Conservation (phyloP, 371 early-diverging fungal genomes). For the Batkoa obscura region DNA sequence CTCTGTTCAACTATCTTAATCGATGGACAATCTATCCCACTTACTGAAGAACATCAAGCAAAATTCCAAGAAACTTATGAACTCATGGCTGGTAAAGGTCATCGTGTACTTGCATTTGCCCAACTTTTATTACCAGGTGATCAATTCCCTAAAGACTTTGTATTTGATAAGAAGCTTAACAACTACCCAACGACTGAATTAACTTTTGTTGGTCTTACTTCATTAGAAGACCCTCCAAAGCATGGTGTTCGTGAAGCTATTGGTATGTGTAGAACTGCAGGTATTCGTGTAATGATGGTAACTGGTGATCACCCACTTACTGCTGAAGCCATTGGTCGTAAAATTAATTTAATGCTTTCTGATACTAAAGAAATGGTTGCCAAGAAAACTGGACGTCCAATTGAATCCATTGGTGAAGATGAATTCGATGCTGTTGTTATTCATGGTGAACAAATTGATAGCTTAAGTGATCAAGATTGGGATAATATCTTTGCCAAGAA, state of each 20-base stretch:
- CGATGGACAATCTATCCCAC: constrained; percentile 19
- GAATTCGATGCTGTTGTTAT: constrained; percentile 77
- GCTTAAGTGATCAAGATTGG: constrained; percentile 67
- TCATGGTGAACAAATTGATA: constrained; percentile 71
- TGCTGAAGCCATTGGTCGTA: constrained; percentile 65
- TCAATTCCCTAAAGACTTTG: constrained; percentile 43
- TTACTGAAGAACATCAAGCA: constrained; percentile 36
- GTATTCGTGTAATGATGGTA: constrained; percentile 90
- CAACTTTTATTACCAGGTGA: constrained; percentile 34
- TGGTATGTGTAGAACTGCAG: constrained; percentile 74
- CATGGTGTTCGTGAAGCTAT: constrained; percentile 92
- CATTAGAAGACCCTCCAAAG: constrained; percentile 89
- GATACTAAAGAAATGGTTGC: constrained; percentile 71
- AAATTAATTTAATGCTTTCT: constrained; percentile 74
- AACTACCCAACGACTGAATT: constrained; percentile 54
- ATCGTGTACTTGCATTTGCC: constrained; percentile 88
- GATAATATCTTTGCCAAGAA: constrained; percentile 62
- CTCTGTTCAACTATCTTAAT: constrained; percentile 48
- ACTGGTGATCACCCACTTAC: constrained; percentile 92
- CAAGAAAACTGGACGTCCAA: constrained; percentile 28
- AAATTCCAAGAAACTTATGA: constrained; percentile 54
- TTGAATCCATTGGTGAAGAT: constrained; percentile 41
- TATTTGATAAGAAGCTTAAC: constrained; percentile 44
- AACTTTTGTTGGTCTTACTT: constrained; percentile 67
- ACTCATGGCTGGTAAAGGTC: constrained; percentile 74